Base-by-base conservation (phyloP, 2,329 filamentous ascomycete species). In the Drechslerella coelobrocha region DNA sequence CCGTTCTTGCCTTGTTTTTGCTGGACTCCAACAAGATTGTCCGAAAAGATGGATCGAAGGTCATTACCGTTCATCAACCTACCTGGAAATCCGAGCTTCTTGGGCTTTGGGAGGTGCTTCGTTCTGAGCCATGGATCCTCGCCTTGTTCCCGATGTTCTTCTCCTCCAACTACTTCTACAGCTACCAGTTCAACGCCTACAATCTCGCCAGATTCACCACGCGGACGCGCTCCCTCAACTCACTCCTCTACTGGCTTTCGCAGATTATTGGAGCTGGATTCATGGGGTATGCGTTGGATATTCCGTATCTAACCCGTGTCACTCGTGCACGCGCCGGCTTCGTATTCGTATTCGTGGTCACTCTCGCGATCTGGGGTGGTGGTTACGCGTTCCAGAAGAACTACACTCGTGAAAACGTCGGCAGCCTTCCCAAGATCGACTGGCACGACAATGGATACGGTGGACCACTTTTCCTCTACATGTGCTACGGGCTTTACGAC, bases 11-110 rank as follows among this genome's bases (percentile, higher is more conserved):
- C 14, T 34, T 72, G 17, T 72, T 72, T 31, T 43, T 72, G 8
- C 45, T 72, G 37, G 59, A 63, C 50, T 65, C 59, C 39, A 65
- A 63, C 39, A 72, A 65, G 23, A 55, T 65, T 29, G 45, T 65
- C 21, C 53, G 66, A 41, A 65, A 72, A 9, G 66, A 72, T n/a
- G 66, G 66, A 12, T 72, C 66, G 14, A 63, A 86, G 68, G 87
- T 96, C 77, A 91, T 96, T 73, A 80, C 92, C 73, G 95, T 93
- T 89, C 93, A 94, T 82, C 90, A 95, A 79, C 92, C 92, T 2
- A 90, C 89, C 55, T 95, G 90, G 89, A 85, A 86, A 77, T 88
- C 89, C 5, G 91, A 96, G 80, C 79, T 96, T 73, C 72, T 84
- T 14, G 92, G 91, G 61, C 85, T 96, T 2, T 88, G 83, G 79